Conservation (phyloP, 257 asterid genomes). For the Eustoma russellianum region DNA sequence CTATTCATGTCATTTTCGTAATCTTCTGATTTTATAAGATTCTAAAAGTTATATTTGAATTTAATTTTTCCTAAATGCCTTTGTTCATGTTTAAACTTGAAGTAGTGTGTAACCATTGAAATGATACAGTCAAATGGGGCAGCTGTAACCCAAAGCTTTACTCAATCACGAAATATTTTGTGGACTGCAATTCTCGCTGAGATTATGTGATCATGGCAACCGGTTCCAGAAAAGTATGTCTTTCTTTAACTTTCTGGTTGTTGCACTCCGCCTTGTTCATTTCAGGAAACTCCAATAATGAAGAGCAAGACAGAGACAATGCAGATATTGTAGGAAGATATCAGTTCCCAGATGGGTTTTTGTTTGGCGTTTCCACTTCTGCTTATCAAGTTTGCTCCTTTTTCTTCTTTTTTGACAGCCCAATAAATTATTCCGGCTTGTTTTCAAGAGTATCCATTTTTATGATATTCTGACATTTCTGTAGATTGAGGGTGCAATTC, state of each 20-base stretch:
- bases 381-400: conserved; percentile 46
- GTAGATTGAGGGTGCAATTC: conserved; percentile 71
- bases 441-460: background rate
- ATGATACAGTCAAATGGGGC: no score
- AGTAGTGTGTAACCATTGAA: no score
- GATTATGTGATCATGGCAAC: background rate
- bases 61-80: no score
- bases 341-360: conserved; percentile 59
- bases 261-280: background rate
- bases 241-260: background rate
- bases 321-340: conserved; percentile 23
- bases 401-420: background rate
- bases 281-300: conserved; percentile 10
- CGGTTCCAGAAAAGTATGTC: background rate
- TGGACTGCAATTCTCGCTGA: no score
- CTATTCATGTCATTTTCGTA: no score
- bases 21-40: no score
- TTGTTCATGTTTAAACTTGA: no score
- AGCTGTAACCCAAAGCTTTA: no score
- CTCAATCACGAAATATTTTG: no score
- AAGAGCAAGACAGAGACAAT: conserved; percentile 5
- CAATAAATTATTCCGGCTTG: background rate
- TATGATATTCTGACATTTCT: background rate
- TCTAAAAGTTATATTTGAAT: no score
- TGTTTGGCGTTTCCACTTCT: conserved; percentile 70